These are phyloP conservation scores for Vanilla planifolia DNA, from an alignment of 106 monocot genomes.

Conservation along the genomic window DNA sequence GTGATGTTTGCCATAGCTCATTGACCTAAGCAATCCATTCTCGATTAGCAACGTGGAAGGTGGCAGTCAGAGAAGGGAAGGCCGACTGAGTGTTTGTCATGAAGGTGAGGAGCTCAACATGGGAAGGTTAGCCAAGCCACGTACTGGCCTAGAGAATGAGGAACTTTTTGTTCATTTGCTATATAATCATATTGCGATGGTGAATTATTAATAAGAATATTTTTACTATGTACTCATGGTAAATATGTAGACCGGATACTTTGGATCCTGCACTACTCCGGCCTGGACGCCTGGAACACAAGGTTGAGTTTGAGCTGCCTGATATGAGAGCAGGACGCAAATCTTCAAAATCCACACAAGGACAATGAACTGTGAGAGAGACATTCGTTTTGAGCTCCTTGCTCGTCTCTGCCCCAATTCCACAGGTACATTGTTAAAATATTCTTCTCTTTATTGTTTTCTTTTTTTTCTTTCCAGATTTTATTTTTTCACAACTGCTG, in stretches of 20 bases:
- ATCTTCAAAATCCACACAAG: slow-evolving; percentile 98
- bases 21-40: too few species aligned
- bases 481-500: neutral
- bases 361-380: slow-evolving; percentile 98
- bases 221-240: too few species aligned
- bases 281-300: slow-evolving; percentile 91
- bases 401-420: slow-evolving; percentile 98
- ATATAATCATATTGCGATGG: too few species aligned
- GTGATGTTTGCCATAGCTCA: too few species aligned
- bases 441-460: neutral
- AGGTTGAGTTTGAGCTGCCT: slow-evolving; percentile 93
- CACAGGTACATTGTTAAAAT: slow-evolving; percentile 46
- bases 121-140: too few species aligned
- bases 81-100: too few species aligned
- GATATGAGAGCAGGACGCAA: slow-evolving; percentile 91
- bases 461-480: neutral
- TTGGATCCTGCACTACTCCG: slow-evolving; percentile 87
- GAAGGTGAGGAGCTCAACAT: too few species aligned
- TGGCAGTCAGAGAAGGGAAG: too few species aligned
- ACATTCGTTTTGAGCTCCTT: slow-evolving; percentile 91
- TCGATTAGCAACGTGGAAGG: too few species aligned
- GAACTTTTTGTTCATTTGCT: too few species aligned
- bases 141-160: too few species aligned
- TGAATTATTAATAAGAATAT: too few species aligned
- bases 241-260: slow-evolving; percentile 69